Percentiles rank a stretch among this genome's conserved stretches.
These are phyloP conservation scores for Pleurotus sapidus DNA, from an alignment of 768 basidiomycete genomes.

Conservation along the genomic window DNA sequence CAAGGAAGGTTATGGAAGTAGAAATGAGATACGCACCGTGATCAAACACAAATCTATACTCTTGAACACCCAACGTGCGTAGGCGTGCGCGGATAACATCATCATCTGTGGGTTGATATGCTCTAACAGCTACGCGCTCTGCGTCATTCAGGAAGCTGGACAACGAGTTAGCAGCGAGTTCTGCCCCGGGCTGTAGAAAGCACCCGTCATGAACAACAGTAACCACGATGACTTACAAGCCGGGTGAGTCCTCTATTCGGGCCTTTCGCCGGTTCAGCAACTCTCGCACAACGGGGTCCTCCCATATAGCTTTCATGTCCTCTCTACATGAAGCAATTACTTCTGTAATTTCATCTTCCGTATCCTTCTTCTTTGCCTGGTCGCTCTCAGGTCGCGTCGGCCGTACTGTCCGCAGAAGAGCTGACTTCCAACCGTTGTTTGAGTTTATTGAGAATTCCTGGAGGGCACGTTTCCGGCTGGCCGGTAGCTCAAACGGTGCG, in stretches of 20 bases:
- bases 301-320: conserved; percentile 69
- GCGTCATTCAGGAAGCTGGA: conserved; percentile 68
- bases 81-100: conserved; percentile 80
- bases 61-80: conserved; percentile 76
- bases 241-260: conserved; percentile 65
- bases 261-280: conserved; percentile 51
- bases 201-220: background rate
- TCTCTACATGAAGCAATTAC: conserved; percentile 59
- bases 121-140: conserved; percentile 58
- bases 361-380: conserved; percentile 29
- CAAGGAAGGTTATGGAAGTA: conserved; percentile 1
- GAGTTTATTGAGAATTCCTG: conserved; percentile 62
- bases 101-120: conserved; percentile 69
- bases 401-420: conserved; percentile 46
- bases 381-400: conserved; percentile 17
- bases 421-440: conserved; percentile 64
- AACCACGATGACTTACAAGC: conserved; percentile 56
- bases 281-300: conserved; percentile 60
- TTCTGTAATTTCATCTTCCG: conserved; percentile 55
- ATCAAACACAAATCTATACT: conserved; percentile 65
- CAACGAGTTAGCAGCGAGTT: background rate
- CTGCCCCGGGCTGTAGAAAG: background rate
- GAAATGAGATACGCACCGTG: conserved; percentile 41
- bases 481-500: conserved; percentile 34
- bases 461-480: conserved; percentile 21